phyloP scores from a whole-genome alignment of 495 filamentous ascomycete species.

The Penicillium robsamsonii region DNA sequence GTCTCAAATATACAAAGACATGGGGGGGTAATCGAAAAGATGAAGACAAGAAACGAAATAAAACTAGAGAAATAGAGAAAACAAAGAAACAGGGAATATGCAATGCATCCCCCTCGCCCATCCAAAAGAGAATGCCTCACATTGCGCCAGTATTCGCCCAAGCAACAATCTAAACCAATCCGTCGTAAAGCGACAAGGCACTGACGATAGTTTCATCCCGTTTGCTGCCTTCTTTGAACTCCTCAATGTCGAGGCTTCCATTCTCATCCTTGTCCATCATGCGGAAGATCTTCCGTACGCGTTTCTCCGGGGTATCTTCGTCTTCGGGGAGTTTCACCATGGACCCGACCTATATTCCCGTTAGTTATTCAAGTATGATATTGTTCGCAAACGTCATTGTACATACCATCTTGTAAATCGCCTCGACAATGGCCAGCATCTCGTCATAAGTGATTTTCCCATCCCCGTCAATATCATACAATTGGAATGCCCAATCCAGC shows the following conservation, averaged over 20 bases:
- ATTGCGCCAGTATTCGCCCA: slow-evolving; percentile 34
- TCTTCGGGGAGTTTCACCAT: slow-evolving; percentile 99
- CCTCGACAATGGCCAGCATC: slow-evolving; percentile 98
- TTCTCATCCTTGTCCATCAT: slow-evolving; percentile 99
- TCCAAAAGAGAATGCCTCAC: slow-evolving; percentile 13
- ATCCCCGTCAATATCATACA: slow-evolving; percentile 98
- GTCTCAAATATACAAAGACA: slow-evolving; percentile 12
- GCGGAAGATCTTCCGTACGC: slow-evolving; percentile 95
- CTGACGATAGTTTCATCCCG: slow-evolving; percentile 99
- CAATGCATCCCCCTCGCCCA: slow-evolving; percentile 7
- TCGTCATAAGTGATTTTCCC: slow-evolving; percentile 98
- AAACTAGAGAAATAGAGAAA: neutral
- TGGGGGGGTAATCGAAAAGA: slow-evolving; percentile 5
- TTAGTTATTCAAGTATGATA: slow-evolving; percentile 9
- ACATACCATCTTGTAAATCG: slow-evolving; percentile 98
- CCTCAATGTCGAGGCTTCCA: slow-evolving; percentile 84
- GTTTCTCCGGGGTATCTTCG: slow-evolving; percentile 98
- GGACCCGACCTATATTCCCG: slow-evolving; percentile 73
- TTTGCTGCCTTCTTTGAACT: slow-evolving; percentile 99
- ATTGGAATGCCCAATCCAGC: slow-evolving; percentile 98
- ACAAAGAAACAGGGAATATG: slow-evolving; percentile 9
- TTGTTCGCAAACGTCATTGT: neutral
- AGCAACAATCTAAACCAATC: slow-evolving; percentile 64
- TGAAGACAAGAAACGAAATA: neutral
- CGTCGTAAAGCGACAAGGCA: slow-evolving; percentile 93